These are phyloP conservation scores for Metarhizium humberi DNA, from an alignment of 2,329 filamentous ascomycete species.

Conservation along the genomic window DNA sequence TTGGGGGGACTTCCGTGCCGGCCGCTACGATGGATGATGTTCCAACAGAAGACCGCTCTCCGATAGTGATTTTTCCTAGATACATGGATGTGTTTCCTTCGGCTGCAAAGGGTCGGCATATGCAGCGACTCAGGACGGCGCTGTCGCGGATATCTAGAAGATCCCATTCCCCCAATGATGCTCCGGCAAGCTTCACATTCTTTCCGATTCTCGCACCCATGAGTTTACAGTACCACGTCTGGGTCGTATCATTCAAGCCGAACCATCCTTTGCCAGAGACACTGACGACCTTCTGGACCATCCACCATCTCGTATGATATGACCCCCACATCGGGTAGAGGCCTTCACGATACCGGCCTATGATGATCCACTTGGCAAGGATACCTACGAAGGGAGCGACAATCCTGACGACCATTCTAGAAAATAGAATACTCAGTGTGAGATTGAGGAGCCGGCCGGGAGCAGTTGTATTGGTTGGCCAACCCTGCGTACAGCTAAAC, in stretches of 20 bases:
- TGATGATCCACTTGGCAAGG: conserved; percentile 42
- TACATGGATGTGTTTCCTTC: conserved; percentile 52
- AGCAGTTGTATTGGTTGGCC: conserved; percentile 28
- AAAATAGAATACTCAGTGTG: conserved; percentile 32
- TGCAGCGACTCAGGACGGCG: conserved; percentile 36
- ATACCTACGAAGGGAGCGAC: conserved; percentile 39
- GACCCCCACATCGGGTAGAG: conserved; percentile 50
- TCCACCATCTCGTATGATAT: conserved; percentile 51
- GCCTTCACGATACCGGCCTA: conserved; percentile 42
- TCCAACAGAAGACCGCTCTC: conserved; percentile 36
- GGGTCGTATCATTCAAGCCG: conserved; percentile 26
- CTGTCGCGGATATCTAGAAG: conserved; percentile 43
- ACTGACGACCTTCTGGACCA: conserved; percentile 42
- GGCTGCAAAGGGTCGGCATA: conserved; percentile 41
- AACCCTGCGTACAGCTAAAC: conserved; percentile 29
- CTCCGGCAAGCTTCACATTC: conserved; percentile 36
- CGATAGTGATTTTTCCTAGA: conserved; percentile 40
- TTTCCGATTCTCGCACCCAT: conserved; percentile 44
- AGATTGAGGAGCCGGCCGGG: conserved; percentile 39
- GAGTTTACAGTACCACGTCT: conserved; percentile 37
- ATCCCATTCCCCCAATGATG: conserved; percentile 45
- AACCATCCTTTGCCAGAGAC: conserved; percentile 40
- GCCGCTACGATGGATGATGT: conserved; percentile 39
- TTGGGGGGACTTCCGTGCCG: conserved; percentile 36
- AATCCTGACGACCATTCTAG: conserved; percentile 28